These are phyloP conservation scores for Penicillium aurantiogriseum DNA, from an alignment of 2,329 filamentous ascomycete genomes.

Conservation along the genomic window DNA sequence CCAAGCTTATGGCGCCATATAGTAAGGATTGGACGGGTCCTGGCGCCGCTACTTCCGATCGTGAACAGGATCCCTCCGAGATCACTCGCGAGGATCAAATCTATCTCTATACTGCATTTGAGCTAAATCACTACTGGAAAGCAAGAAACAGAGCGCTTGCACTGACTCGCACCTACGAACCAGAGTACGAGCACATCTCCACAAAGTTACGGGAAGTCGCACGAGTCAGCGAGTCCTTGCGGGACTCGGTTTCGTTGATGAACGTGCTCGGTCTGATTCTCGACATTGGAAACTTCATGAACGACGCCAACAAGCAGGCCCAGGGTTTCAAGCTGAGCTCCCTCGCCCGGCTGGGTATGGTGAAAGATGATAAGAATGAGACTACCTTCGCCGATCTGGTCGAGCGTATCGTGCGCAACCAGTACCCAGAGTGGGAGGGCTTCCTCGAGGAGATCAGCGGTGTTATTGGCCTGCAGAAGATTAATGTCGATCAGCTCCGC, in stretches of 20 bases:
- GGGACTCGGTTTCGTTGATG: conserved; percentile 90
- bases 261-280: conserved; percentile 94
- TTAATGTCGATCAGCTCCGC: conserved; percentile 91
- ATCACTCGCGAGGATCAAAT: conserved; percentile 94
- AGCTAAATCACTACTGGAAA: conserved; percentile 98
- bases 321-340: conserved; percentile 97
- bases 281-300: conserved; percentile 99
- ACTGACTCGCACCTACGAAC: conserved; percentile 78
- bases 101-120: conserved; percentile 87
- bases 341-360: conserved; percentile 87
- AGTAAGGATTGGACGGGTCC: conserved; percentile 95
- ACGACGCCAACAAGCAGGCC: conserved; percentile 97
- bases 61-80: conserved; percentile 83
- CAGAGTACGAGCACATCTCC: conserved; percentile 88
- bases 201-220: conserved; percentile 84
- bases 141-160: conserved; percentile 88
- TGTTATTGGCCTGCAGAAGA: conserved; percentile 77
- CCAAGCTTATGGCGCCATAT: conserved; percentile 91
- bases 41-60: conserved; percentile 70
- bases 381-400: conserved; percentile 93
- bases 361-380: conserved; percentile 99
- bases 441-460: conserved; percentile 82
- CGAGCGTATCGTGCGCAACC: conserved; percentile 91
- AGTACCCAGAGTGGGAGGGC: conserved; percentile 92
- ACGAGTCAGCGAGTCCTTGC: conserved; percentile 78